Percentiles rank a stretch among this genome's conserved stretches.
Conservation (phyloP, 441 rosid species). For the Gossypium schwendimanii region DNA sequence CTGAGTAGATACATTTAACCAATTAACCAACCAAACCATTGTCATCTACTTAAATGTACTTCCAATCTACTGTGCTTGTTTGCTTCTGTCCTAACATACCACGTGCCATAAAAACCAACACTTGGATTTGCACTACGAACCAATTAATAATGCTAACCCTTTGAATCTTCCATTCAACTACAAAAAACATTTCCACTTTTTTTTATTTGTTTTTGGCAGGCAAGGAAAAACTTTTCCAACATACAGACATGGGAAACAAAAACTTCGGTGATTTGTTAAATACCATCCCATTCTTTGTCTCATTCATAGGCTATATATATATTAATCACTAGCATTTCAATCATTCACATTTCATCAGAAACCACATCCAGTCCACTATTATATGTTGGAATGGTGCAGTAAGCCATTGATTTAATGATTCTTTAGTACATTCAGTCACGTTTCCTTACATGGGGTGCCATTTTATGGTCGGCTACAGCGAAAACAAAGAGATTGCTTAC, state of each 20-base stretch:
- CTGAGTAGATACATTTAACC: not conserved
- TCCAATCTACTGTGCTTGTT: not conserved
- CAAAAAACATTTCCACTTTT: not conserved
- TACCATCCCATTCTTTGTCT: slow-evolving; percentile 6
- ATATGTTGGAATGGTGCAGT: not conserved
- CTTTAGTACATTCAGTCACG: slow-evolving; percentile 5
- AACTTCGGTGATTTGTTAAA: slow-evolving; percentile 5
- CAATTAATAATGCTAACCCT: not conserved
- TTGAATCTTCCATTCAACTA: not conserved
- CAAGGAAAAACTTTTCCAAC: not conserved
- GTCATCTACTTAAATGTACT: not conserved
- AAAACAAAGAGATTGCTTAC: not conserved
- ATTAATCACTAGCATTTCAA: not conserved
- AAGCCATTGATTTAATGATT: not conserved
- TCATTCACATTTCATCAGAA: slow-evolving; percentile 3
- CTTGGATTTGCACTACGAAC: slow-evolving; percentile 3
- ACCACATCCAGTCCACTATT: not conserved
- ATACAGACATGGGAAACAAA: not conserved
- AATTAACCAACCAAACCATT: not conserved
- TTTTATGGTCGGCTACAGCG: slow-evolving; percentile 9
- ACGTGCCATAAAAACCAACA: slow-evolving; percentile 3
- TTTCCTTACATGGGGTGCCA: slow-evolving; percentile 9
- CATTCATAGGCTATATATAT: not conserved
- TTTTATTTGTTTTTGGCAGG: slow-evolving; percentile 2
- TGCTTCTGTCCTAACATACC: not conserved